Evolutionary conservation across 768 basidiomycete genomes (phyloP).

Genomic region (Kwoniella sp.): DNA sequence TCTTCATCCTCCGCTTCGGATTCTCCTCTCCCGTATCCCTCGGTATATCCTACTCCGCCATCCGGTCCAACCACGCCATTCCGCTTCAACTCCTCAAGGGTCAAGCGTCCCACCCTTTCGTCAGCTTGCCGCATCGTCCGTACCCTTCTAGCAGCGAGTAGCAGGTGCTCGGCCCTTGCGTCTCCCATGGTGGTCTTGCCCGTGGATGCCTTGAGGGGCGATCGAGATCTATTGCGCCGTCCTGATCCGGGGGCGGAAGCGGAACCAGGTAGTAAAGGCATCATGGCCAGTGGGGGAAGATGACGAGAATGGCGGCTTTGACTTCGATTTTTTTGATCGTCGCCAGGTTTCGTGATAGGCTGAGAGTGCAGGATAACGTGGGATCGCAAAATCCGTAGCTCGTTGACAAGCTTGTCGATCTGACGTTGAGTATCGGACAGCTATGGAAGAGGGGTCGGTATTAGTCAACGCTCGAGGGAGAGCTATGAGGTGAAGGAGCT

Average conservation of each 20-base stretch:
- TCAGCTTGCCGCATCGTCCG: slow-evolving; percentile 32
- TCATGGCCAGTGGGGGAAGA: background rate
- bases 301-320: background rate
- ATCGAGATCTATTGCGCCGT: slow-evolving; percentile 17
- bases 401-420: slow-evolving; percentile 49
- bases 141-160: slow-evolving; percentile 46
- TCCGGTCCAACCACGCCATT: slow-evolving; percentile 49
- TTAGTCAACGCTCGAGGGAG: too few species aligned
- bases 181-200: slow-evolving; percentile 43
- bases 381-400: slow-evolving; percentile 44
- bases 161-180: slow-evolving; percentile 48
- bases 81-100: slow-evolving; percentile 41
- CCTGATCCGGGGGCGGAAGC: background rate
- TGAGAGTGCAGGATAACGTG: slow-evolving; percentile 36
- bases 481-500: too few species aligned
- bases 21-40: slow-evolving; percentile 44
- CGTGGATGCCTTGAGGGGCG: slow-evolving; percentile 26
- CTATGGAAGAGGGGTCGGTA: slow-evolving; percentile 25
- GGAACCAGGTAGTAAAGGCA: background rate
- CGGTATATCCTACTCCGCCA: slow-evolving; percentile 49
- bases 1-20: slow-evolving; percentile 34
- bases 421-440: slow-evolving; percentile 50
- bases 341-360: slow-evolving; percentile 13
- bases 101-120: slow-evolving; percentile 37
- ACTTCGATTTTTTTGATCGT: background rate